phyloP scores from a whole-genome alignment of 1,284 basidiomycete species.

The Singerocomus rubriflavus region DNA sequence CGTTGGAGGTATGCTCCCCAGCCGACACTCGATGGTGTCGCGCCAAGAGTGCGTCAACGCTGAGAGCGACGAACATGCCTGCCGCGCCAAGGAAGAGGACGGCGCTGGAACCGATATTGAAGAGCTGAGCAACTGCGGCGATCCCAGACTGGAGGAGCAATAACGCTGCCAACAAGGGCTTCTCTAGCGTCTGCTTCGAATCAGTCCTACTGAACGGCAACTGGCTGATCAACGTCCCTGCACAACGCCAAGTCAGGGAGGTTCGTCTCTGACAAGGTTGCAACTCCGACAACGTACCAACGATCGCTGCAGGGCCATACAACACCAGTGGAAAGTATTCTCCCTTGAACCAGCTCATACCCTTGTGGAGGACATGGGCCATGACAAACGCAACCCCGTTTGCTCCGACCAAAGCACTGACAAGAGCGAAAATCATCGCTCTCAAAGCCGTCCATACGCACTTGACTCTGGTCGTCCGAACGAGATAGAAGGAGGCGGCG shows the following conservation, averaged over 20 bases:
- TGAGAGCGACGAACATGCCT: conserved; percentile 51
- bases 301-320: conserved; percentile 76
- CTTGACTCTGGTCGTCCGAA: conserved; percentile 35
- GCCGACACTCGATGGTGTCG: not conserved
- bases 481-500: conserved; percentile 45
- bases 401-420: conserved; percentile 60
- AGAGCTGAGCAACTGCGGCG: conserved; percentile 54
- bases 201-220: conserved; percentile 42
- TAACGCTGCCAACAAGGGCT: conserved; percentile 54
- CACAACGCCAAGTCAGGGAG: conserved; percentile 15
- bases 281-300: conserved; percentile 46
- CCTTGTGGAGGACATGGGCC: conserved; percentile 58
- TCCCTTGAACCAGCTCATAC: conserved; percentile 77
- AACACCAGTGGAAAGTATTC: conserved; percentile 71
- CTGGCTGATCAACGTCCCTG: conserved; percentile 58
- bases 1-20: not conserved
- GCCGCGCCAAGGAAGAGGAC: conserved; percentile 59
- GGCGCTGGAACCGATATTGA: conserved; percentile 67
- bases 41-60: conserved; percentile 48
- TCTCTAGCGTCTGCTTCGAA: conserved; percentile 22
- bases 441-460: conserved; percentile 34
- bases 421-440: conserved; percentile 47
- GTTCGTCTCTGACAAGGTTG: not conserved
- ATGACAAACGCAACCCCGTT: conserved; percentile 78
- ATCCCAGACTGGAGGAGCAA: conserved; percentile 57